These are phyloP conservation scores for Amanita muscaria DNA, from an alignment of 768 basidiomycete genomes.

Conservation along the genomic window DNA sequence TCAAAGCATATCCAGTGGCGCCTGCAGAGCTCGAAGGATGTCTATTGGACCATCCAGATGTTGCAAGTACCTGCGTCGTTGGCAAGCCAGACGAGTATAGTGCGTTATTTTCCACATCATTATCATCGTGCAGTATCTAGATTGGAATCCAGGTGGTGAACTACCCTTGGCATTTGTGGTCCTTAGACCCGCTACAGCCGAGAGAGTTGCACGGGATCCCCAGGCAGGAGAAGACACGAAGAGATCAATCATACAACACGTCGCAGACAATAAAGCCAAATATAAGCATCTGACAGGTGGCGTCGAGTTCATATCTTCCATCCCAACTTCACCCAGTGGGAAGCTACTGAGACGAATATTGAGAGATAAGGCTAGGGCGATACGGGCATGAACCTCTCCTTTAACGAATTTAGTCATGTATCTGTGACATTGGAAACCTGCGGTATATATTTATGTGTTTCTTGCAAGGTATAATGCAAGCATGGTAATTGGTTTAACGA, in stretches of 20 bases:
- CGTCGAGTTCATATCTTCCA: conserved; percentile 42
- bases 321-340: conserved; percentile 60
- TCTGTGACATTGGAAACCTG: too few relatives aligned
- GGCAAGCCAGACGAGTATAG: conserved; percentile 61
- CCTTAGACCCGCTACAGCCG: conserved; percentile 31
- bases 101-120: conserved; percentile 32
- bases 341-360: conserved; percentile 28
- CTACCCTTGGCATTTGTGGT: conserved; percentile 64
- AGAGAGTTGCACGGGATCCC: neutral
- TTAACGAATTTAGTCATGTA: too few relatives aligned
- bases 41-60: conserved; percentile 47
- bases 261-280: conserved; percentile 42
- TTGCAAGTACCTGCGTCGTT: conserved; percentile 56
- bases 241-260: conserved; percentile 28
- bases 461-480: too few relatives aligned
- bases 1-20: conserved; percentile 65
- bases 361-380: conserved; percentile 28
- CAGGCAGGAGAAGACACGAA: neutral
- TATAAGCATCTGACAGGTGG: conserved; percentile 57
- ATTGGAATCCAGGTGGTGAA: conserved; percentile 39
- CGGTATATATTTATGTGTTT: too few relatives aligned
- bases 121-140: conserved; percentile 15
- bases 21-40: conserved; percentile 71
- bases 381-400: too few relatives aligned
- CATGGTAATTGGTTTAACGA: too few relatives aligned